phyloP scores from a whole-genome alignment of 768 basidiomycete species.

The Mycena venus region DNA sequence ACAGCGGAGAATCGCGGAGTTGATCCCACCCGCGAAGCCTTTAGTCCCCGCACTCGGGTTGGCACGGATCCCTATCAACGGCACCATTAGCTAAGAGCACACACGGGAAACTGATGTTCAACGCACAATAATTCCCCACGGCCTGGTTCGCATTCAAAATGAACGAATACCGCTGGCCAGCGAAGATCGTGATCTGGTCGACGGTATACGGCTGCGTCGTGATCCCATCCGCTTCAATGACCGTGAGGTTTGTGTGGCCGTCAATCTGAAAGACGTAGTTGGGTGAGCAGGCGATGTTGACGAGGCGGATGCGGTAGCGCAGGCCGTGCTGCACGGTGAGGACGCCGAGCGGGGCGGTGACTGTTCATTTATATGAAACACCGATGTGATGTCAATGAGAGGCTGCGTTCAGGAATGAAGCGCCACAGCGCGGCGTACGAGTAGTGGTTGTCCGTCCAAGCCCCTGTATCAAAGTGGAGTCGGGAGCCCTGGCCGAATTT shows the following conservation, averaged over 20 bases:
- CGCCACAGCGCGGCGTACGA: not conserved
- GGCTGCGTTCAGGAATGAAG: not conserved
- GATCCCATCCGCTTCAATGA: slow-evolving; percentile 13
- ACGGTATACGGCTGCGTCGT: slow-evolving; percentile 1
- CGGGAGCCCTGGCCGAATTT: slow-evolving; percentile 3
- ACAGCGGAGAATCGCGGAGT: slow-evolving; percentile 69
- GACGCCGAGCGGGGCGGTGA: slow-evolving; percentile 14
- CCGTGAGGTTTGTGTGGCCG: slow-evolving; percentile 35
- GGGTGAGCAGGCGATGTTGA: slow-evolving; percentile 44
- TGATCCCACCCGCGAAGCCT: slow-evolving; percentile 55
- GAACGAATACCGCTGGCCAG: slow-evolving; percentile 34
- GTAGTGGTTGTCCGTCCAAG: slow-evolving; percentile 5
- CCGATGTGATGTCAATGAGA: not conserved
- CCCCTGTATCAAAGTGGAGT: slow-evolving; percentile 28
- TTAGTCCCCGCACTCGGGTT: slow-evolving; percentile 16
- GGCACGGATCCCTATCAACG: slow-evolving; percentile 47
- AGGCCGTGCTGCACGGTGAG: slow-evolving; percentile 10
- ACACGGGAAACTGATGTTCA: not conserved
- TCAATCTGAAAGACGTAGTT: slow-evolving; percentile 45
- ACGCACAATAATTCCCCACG: slow-evolving; percentile 54
- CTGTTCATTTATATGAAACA: not conserved
- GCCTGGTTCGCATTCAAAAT: slow-evolving; percentile 49
- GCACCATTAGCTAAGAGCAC: not conserved
- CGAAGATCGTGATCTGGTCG: not conserved
- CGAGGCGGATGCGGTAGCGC: slow-evolving; percentile 47